Evolutionary conservation across 352 stramenopile genomes (phyloP).

Genomic region (Globisporangium paroecandrum): DNA sequence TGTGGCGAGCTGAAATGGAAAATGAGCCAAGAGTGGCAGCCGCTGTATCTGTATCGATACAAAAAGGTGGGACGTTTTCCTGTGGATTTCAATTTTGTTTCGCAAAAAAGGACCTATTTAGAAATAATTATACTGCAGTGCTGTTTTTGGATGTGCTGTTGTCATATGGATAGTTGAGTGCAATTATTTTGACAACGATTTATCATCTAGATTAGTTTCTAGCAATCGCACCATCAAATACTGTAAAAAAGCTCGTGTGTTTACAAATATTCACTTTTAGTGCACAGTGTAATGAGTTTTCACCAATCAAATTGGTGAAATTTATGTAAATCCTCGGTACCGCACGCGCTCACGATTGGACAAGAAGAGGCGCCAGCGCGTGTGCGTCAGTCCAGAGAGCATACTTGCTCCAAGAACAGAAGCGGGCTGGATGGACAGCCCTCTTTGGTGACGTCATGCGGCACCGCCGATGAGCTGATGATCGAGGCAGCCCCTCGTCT

Average conservation of each 20-base stretch:
- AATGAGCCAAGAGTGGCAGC: not conserved
- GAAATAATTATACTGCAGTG: not conserved
- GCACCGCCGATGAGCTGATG: not conserved
- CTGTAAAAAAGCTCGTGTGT: not conserved
- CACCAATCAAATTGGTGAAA: not conserved
- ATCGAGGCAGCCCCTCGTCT: too few relatives aligned
- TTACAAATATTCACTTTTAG: not conserved
- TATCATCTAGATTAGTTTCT: not conserved
- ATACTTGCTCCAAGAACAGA: not conserved
- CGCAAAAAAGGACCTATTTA: not conserved
- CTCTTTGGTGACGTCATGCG: not conserved
- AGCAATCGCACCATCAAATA: not conserved
- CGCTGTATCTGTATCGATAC: conserved; percentile 1
- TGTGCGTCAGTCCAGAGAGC: not conserved
- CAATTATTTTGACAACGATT: not conserved
- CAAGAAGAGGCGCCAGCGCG: not conserved
- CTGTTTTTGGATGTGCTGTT: not conserved
- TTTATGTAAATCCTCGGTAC: not conserved
- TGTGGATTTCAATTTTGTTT: not conserved
- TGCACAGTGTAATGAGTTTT: not conserved
- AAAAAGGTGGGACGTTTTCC: not conserved
- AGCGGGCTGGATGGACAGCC: not conserved
- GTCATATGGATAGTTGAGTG: not conserved
- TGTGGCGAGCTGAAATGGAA: not conserved
- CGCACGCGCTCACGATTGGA: not conserved